Base-by-base conservation (phyloP, 805 yeast species). In the Saccharomyces eubayanus region DNA sequence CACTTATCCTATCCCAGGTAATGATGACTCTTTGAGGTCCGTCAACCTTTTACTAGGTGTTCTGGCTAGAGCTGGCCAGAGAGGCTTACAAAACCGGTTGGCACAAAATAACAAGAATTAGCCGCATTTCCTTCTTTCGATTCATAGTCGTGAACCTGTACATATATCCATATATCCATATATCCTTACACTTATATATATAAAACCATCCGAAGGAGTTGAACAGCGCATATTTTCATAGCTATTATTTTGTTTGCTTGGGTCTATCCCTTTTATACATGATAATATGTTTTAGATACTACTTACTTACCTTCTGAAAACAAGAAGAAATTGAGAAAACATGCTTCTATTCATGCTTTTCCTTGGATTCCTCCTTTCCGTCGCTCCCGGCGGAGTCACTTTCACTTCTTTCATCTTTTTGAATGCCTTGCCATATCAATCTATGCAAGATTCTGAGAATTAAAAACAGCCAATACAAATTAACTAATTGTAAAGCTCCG, bases 1-100 rank as follows among this genome's bases (percentile, higher is more conserved):
- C 52, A 89, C 97, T 1, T 94, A 94, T 66, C 96, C 98, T 51
- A 87, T 94, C 60, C 98, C 98, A 16, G 96, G 96, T 58, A 94
- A 94, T 68, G 98, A 94, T 69, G 97, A 91, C 68, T 85, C 96
- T 6, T 73, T 82, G 55, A 81, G 99, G 69, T 80, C 96, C 6
- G 82, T 86, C 9, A 85, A 88, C 58, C 75, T 94, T 59, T 79
- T 94, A 61, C 74, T 83, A 52, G 97, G 98, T 55, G 84, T 91
- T 20, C 76, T 94, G 57, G 84, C 94, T 24, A 84, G 79, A 65
- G 91, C 97, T 14, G 98, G 94, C 29, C 84, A 86, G 67, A 77
- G 76, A 50, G 99, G 99, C 45, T 75, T 83, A 55, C 71, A 77
- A 46, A 76, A 74, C 59, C 79, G 96, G 64, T 68, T 82, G 51